These are phyloP conservation scores for Zygosaccharomyces bailii DNA, from an alignment of 805 yeast species.

Conservation along the genomic window DNA sequence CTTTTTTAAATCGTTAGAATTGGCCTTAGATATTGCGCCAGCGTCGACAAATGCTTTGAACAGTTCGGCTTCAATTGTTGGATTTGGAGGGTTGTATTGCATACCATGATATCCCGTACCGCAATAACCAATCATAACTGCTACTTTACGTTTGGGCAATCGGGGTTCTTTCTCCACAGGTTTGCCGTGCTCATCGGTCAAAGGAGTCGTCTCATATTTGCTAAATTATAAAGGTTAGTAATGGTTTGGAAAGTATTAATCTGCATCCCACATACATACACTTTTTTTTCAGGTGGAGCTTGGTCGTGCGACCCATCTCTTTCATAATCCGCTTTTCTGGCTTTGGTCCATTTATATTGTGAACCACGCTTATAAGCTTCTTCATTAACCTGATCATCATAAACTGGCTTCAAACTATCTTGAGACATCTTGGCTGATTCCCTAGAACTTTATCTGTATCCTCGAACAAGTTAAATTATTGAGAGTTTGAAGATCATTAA, in stretches of 20 bases:
- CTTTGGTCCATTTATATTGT: conserved; percentile 36
- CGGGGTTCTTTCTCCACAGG: conserved; percentile 56
- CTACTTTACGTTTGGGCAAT: conserved; percentile 88
- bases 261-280: conserved; percentile 22
- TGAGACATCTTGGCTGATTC: conserved; percentile 17
- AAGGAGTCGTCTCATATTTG: conserved; percentile 20
- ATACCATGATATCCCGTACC: conserved; percentile 96
- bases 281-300: conserved; percentile 26
- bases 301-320: conserved; percentile 14
- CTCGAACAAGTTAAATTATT: background rate
- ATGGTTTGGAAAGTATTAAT: background rate
- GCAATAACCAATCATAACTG: conserved; percentile 86
- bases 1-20: conserved; percentile 83
- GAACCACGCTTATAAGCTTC: conserved; percentile 43
- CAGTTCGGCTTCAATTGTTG: conserved; percentile 86
- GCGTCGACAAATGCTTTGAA: conserved; percentile 79
- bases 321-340: conserved; percentile 30
- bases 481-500: background rate
- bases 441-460: conserved; percentile 3
- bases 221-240: conserved; percentile 7
- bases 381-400: conserved; percentile 39
- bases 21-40: conserved; percentile 83
- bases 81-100: conserved; percentile 85
- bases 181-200: conserved; percentile 56
- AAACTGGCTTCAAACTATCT: conserved; percentile 27